Conservation (phyloP, 495 filamentous ascomycete genomes). For the Aspergillus nidulans region DNA sequence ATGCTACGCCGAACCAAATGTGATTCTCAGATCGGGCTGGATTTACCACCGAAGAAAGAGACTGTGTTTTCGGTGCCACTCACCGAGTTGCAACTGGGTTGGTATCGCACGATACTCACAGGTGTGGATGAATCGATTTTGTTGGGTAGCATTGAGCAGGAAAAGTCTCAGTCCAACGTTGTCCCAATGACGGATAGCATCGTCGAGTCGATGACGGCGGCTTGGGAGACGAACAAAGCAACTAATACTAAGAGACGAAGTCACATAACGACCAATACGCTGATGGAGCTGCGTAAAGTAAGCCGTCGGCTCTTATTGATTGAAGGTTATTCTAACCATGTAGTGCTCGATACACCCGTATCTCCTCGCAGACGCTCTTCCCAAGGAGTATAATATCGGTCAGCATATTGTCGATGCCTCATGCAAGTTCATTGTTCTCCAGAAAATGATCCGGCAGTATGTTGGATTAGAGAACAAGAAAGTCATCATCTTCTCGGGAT, state of each 20-base stretch:
- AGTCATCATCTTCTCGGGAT: constrained; percentile 60
- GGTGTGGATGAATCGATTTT: constrained; percentile 38
- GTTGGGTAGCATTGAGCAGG: background rate
- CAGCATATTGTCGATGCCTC: constrained; percentile 53
- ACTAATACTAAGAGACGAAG: background rate
- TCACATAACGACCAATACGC: constrained; percentile 37
- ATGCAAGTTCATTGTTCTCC: constrained; percentile 60
- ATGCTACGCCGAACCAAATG: constrained; percentile 64
- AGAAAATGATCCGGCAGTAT: constrained; percentile 55
- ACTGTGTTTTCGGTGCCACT: constrained; percentile 57
- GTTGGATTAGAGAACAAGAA: constrained; percentile 56
- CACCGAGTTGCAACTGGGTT: constrained; percentile 57
- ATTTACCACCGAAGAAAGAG: constrained; percentile 57
- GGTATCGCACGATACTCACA: constrained; percentile 59
- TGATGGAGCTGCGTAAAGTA: constrained; percentile 61
- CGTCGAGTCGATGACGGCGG: background rate
- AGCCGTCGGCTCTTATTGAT: background rate
- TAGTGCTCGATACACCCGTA: constrained; percentile 62
- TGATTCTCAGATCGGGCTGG: constrained; percentile 53
- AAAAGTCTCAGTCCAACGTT: background rate
- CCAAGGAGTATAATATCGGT: constrained; percentile 1
- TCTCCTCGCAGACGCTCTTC: constrained; percentile 29
- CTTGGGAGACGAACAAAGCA: background rate
- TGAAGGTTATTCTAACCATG: background rate
- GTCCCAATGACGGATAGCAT: background rate